Percentiles rank a stretch among this genome's conserved stretches.
These are phyloP conservation scores for Fusarium luffae DNA, from an alignment of 2,329 filamentous ascomycete species.

Conservation along the genomic window DNA sequence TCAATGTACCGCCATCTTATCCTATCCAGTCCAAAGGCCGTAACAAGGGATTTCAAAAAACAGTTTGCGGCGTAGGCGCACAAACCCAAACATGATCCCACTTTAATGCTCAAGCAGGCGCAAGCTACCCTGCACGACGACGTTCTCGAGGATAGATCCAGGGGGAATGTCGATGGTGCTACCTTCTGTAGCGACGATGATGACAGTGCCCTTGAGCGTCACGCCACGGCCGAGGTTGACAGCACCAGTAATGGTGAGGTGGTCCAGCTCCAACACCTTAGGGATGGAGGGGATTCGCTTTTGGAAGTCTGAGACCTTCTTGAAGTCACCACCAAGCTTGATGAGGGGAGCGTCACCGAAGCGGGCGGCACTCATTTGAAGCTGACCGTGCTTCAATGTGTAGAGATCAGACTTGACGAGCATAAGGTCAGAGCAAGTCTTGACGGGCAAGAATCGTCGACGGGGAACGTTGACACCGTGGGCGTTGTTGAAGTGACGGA, in stretches of 20 bases:
- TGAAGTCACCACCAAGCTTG: conserved; percentile 99
- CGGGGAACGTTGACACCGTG: conserved; percentile 99
- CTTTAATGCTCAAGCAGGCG: conserved; percentile 73
- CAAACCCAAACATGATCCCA: conserved; percentile 6
- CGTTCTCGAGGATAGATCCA: conserved; percentile 97
- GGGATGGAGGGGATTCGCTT: conserved; percentile 87
- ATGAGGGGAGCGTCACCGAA: conserved; percentile 97
- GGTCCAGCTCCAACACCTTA: conserved; percentile 91
- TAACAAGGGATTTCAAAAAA: conserved; percentile 18
- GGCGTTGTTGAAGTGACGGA: conserved; percentile 98
- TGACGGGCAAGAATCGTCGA: conserved; percentile 98
- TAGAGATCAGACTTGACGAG: conserved; percentile 99
- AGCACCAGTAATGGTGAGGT: conserved; percentile 96
- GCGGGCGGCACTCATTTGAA: conserved; percentile 94
- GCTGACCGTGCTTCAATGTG: conserved; percentile 97
- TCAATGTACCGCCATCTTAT: conserved; percentile 5
- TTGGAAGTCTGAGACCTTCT: conserved; percentile 99
- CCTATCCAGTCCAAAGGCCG: conserved; percentile 13
- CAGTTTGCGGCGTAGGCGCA: conserved; percentile 7
- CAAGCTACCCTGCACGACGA: conserved; percentile 97
- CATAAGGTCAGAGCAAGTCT: conserved; percentile 99
- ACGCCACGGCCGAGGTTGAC: conserved; percentile 97
- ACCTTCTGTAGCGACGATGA: conserved; percentile 97
- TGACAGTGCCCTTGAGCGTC: conserved; percentile 96
- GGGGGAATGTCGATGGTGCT: conserved; percentile 98